Evolutionary conservation across 1,284 basidiomycete species (phyloP).

Genomic region (Meripilus lineatus): DNA sequence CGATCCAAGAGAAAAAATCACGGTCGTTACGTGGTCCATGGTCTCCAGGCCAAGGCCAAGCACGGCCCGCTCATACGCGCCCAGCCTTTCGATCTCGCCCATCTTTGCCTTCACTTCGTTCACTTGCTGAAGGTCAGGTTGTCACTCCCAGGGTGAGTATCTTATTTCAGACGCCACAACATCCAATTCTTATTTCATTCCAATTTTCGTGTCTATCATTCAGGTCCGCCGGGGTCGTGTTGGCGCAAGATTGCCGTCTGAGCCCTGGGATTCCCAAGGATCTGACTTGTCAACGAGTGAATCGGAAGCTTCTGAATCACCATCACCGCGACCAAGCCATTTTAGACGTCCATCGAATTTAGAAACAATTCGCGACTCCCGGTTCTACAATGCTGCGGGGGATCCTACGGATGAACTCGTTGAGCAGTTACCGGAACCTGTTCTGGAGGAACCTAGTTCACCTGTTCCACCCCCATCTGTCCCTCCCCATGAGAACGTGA

Average conservation of each 20-base stretch:
- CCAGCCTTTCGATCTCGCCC: constrained; percentile 57
- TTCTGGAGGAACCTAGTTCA: constrained; percentile 1
- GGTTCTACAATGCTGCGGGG: constrained; percentile 17
- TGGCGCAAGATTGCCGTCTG: constrained; percentile 15
- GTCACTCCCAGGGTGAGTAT: constrained; percentile 50
- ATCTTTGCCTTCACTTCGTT: constrained; percentile 60
- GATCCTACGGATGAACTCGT: constrained; percentile 1
- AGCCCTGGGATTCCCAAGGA: constrained; percentile 13
- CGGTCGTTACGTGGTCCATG: constrained; percentile 22
- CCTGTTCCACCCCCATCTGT: not conserved
- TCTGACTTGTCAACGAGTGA: not conserved
- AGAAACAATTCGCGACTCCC: constrained; percentile 25
- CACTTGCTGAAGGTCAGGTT: constrained; percentile 52
- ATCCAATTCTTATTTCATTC: constrained; percentile 6
- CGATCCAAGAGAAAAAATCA: constrained; percentile 7
- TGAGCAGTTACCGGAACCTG: not conserved
- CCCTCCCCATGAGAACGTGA: no score
- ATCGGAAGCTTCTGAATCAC: not conserved
- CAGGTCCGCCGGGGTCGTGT: constrained; percentile 16
- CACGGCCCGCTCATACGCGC: constrained; percentile 49
- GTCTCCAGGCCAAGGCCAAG: constrained; percentile 33
- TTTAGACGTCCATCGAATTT: constrained; percentile 21
- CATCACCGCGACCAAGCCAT: constrained; percentile 17
- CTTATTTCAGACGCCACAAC: constrained; percentile 2
- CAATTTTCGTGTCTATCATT: constrained; percentile 3